Evolutionary conservation across 257 asterid species (phyloP).

Genomic region (Sherardia arvensis): DNA sequence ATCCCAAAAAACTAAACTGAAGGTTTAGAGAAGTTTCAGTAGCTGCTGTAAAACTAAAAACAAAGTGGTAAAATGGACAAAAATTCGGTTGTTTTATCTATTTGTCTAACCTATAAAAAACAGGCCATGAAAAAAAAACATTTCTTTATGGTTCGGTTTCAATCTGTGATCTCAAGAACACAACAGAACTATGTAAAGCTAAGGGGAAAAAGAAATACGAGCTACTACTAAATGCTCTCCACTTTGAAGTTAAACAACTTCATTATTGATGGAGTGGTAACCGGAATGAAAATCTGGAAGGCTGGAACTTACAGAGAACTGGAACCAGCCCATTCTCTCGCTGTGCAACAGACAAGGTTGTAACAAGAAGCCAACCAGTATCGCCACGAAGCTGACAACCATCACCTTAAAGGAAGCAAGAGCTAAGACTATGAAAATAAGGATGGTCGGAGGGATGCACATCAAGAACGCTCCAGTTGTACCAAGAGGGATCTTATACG

Average conservation of each 20-base stretch:
- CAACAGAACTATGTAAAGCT: background rate
- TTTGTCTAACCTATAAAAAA: background rate
- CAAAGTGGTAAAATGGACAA: background rate
- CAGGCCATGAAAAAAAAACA: background rate
- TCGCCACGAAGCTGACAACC: slow-evolving; percentile 17
- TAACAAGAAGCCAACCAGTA: slow-evolving; percentile 37
- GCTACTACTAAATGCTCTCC: background rate
- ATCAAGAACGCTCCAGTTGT: slow-evolving; percentile 3
- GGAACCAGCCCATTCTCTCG: slow-evolving; percentile 41
- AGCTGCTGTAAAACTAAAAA: background rate
- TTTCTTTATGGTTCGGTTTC: background rate
- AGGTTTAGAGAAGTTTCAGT: background rate
- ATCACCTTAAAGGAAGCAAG: background rate
- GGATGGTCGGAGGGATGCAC: slow-evolving; percentile 33
- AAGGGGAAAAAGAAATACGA: background rate
- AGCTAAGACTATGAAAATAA: slow-evolving; percentile 19
- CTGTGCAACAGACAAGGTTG: slow-evolving; percentile 37
- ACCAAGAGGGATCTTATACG: slow-evolving; percentile 40
- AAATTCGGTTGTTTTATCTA: background rate
- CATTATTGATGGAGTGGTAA: slow-evolving; percentile 9
- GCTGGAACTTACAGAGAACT: slow-evolving; percentile 22
- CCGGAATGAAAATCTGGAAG: slow-evolving; percentile 21
- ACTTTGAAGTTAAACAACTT: slow-evolving; percentile 6
- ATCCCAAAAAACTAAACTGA: background rate
- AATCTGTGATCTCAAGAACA: background rate